Evolutionary conservation across 2,329 filamentous ascomycete species (phyloP).

Genomic region (Aaosphaeria pasadenensis): DNA sequence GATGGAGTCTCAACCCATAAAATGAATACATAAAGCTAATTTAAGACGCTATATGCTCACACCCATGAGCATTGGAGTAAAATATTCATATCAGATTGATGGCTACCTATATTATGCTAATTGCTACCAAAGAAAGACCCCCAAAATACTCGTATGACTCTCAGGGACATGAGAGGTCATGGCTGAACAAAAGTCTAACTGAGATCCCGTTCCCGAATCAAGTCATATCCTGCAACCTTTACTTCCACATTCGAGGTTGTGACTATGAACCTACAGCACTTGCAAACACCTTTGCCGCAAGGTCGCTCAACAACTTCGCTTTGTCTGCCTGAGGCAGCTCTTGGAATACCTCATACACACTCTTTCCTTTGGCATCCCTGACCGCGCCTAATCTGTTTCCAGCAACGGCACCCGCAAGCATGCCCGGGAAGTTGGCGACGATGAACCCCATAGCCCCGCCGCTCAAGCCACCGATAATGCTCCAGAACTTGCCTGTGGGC

Average conservation of each 20-base stretch:
- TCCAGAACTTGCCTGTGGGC: slow-evolving; percentile 78
- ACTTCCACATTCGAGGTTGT: background rate
- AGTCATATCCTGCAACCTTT: too few species aligned
- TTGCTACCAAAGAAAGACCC: too few species aligned
- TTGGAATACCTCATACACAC: slow-evolving; percentile 88
- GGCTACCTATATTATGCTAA: too few species aligned
- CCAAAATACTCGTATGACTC: too few species aligned
- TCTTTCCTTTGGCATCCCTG: slow-evolving; percentile 88
- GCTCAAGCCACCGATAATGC: slow-evolving; percentile 77
- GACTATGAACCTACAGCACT: slow-evolving; percentile 52
- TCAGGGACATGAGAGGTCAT: too few species aligned
- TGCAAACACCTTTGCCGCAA: slow-evolving; percentile 84
- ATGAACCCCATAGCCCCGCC: slow-evolving; percentile 94
- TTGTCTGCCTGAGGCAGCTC: slow-evolving; percentile 82
- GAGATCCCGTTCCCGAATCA: too few species aligned
- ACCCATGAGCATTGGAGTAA: too few species aligned
- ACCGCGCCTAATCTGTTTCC: slow-evolving; percentile 90
- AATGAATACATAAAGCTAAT: too few species aligned
- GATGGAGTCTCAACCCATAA: too few species aligned
- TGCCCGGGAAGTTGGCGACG: slow-evolving; percentile 84
- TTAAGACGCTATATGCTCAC: too few species aligned
- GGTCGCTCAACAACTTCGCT: slow-evolving; percentile 73
- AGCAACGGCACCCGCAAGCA: slow-evolving; percentile 85
- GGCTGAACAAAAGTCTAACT: too few species aligned
- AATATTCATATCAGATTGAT: too few species aligned